A percentile compares a stretch with the other conserved stretches of the same genome.
These are phyloP conservation scores for Xylaria sp. DNA, from an alignment of 2,329 filamentous ascomycete species.

Conservation along the genomic window DNA sequence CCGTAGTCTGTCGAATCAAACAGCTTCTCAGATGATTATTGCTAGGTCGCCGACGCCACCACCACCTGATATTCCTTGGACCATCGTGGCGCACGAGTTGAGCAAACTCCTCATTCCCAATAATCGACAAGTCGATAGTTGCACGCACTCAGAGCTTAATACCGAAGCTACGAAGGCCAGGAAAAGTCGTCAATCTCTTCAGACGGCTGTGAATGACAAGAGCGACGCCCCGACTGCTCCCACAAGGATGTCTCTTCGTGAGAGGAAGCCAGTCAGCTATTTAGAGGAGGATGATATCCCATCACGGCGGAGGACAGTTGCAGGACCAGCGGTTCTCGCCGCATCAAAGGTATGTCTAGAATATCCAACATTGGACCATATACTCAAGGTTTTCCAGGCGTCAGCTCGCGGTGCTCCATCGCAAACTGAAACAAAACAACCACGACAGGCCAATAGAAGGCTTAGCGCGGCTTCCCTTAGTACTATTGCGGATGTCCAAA, in stretches of 20 bases:
- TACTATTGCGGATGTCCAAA: slow-evolving; percentile 43
- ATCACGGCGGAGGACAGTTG: slow-evolving; percentile 71
- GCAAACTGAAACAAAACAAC: slow-evolving; percentile 44
- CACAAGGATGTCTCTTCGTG: slow-evolving; percentile 78
- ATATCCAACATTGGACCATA: neutral
- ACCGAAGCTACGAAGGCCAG: slow-evolving; percentile 72
- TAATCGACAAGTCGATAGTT: slow-evolving; percentile 79
- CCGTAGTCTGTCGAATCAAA: slow-evolving; percentile 69
- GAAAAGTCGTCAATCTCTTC: slow-evolving; percentile 71
- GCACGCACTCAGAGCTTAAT: slow-evolving; percentile 80
- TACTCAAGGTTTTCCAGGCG: slow-evolving; percentile 47
- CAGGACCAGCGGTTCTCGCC: slow-evolving; percentile 60
- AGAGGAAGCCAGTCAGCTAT: slow-evolving; percentile 70
- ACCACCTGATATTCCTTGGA: slow-evolving; percentile 86
- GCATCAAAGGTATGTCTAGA: slow-evolving; percentile 55
- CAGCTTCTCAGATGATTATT: slow-evolving; percentile 50
- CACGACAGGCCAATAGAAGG: slow-evolving; percentile 57
- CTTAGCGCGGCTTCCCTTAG: slow-evolving; percentile 59
- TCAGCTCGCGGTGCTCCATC: slow-evolving; percentile 50
- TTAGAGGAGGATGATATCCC: slow-evolving; percentile 63
- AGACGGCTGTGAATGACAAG: slow-evolving; percentile 53
- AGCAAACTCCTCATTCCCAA: slow-evolving; percentile 83
- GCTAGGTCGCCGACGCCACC: slow-evolving; percentile 70
- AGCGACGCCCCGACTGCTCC: slow-evolving; percentile 54
- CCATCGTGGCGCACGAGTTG: slow-evolving; percentile 83